These are phyloP conservation scores for Annulohypoxylon stygium DNA, from an alignment of 495 filamentous ascomycete species.

Conservation along the genomic window DNA sequence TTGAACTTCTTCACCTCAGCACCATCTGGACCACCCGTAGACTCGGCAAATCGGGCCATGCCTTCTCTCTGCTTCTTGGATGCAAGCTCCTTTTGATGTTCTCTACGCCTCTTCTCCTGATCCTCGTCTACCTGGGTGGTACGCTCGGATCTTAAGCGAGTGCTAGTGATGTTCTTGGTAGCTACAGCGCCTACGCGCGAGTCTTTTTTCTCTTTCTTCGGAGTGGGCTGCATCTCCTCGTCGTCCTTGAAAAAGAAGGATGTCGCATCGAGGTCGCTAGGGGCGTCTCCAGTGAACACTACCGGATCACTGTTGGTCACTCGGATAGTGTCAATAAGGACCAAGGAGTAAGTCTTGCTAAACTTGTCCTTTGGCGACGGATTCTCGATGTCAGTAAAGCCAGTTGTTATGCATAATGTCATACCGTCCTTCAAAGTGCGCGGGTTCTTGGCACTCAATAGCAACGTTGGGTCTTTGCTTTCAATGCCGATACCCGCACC, in stretches of 20 bases:
- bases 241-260: constrained; percentile 98
- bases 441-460: constrained; percentile 86
- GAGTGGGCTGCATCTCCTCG: constrained; percentile 73
- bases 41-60: constrained; percentile 80
- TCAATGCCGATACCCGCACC: constrained; percentile 95
- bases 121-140: constrained; percentile 88
- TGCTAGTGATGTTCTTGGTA: constrained; percentile 91
- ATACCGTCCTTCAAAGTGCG: constrained; percentile 92
- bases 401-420: constrained; percentile 90
- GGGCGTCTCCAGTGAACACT: constrained; percentile 92
- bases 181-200: constrained; percentile 84
- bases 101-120: constrained; percentile 85
- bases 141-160: constrained; percentile 91
- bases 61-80: constrained; percentile 90
- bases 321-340: constrained; percentile 93
- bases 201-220: constrained; percentile 86
- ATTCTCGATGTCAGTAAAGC: constrained; percentile 89
- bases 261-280: constrained; percentile 88
- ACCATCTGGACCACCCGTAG: constrained; percentile 88
- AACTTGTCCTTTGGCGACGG: constrained; percentile 84
- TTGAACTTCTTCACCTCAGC: constrained; percentile 96
- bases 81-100: constrained; percentile 93
- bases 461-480: constrained; percentile 81
- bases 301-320: constrained; percentile 80
- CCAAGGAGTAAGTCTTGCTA: constrained; percentile 86